Percentiles rank a stretch among this genome's conserved stretches.
Conservation (phyloP, 1,139 yeast genomes). For the Nakaseomyces nivariensis region DNA sequence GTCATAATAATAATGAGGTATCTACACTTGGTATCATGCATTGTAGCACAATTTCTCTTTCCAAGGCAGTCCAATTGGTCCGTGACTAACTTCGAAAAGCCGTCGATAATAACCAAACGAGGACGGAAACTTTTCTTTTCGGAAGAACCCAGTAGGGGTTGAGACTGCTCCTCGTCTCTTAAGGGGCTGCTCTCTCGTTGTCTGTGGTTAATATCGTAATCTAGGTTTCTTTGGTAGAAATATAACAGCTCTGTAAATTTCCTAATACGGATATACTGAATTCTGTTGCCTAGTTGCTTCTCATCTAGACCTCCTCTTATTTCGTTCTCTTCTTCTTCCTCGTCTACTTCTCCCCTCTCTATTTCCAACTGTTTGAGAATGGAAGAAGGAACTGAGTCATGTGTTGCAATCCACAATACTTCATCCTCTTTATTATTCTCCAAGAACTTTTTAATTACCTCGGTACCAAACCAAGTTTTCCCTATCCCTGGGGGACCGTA, state of each 20-base stretch:
- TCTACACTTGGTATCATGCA: constrained; percentile 24
- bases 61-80: constrained; percentile 18
- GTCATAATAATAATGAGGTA: constrained; percentile 21
- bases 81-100: constrained; percentile 23
- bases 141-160: too few relatives aligned
- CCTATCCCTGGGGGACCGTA: constrained; percentile 30
- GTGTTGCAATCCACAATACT: constrained; percentile 25
- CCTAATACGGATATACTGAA: constrained; percentile 10
- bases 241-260: constrained; percentile 21
- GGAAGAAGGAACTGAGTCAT: constrained; percentile 11
- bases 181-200: neutral
- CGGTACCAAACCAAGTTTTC: constrained; percentile 21
- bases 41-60: constrained; percentile 4
- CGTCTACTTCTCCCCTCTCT: too few relatives aligned
- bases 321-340: too few relatives aligned
- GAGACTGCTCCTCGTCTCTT: too few relatives aligned
- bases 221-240: constrained; percentile 13
- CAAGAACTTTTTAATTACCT: constrained; percentile 9
- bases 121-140: neutral
- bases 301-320: neutral
- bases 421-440: constrained; percentile 6
- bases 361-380: neutral
- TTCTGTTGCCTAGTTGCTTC: neutral
- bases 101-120: constrained; percentile 23
- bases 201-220: neutral